These are phyloP conservation scores for Globisporangium emineosum DNA, from an alignment of 352 stramenopile species.

Conservation along the genomic window DNA sequence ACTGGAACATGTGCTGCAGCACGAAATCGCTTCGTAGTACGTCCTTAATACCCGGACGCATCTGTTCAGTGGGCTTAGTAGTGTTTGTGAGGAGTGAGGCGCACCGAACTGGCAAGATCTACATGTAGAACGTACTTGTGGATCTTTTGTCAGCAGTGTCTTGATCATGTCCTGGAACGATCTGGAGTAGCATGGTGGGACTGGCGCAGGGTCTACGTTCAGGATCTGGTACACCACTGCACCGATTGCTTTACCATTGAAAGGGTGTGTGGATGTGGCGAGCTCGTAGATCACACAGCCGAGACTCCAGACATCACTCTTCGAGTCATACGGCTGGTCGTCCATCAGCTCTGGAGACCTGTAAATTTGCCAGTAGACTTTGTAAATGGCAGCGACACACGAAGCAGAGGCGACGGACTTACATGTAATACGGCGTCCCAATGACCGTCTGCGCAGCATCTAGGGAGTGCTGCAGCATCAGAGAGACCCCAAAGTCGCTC, in stretches of 20 bases:
- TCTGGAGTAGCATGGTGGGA: constrained; percentile 30
- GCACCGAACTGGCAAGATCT: background rate
- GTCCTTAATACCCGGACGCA: constrained; percentile 21
- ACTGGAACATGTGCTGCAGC: constrained; percentile 27
- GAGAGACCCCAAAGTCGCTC: constrained; percentile 67
- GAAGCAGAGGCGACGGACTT: background rate
- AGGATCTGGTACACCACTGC: constrained; percentile 61
- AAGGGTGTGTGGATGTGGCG: constrained; percentile 49
- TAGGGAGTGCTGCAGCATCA: constrained; percentile 36
- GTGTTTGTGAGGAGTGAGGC: too few species aligned
- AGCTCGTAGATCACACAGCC: constrained; percentile 86
- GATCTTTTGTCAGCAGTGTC: constrained; percentile 44
- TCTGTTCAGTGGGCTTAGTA: constrained; percentile 10
- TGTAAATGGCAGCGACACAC: too few species aligned
- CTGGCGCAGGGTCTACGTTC: constrained; percentile 21
- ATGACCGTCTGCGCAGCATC: constrained; percentile 55
- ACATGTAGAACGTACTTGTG: constrained; percentile 7
- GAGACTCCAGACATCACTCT: constrained; percentile 83
- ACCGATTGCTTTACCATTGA: constrained; percentile 51
- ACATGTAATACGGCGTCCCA: constrained; percentile 79
- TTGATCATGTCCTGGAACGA: constrained; percentile 27
- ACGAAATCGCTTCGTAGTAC: constrained; percentile 27
- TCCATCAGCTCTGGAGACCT: constrained; percentile 76
- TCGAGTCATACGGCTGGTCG: constrained; percentile 54
- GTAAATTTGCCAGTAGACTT: background rate